A percentile compares a stretch with the other conserved stretches of the same genome.
These are phyloP conservation scores for Fonsecaea multimorphosa DNA, from an alignment of 2,329 filamentous ascomycete genomes.

Conservation along the genomic window DNA sequence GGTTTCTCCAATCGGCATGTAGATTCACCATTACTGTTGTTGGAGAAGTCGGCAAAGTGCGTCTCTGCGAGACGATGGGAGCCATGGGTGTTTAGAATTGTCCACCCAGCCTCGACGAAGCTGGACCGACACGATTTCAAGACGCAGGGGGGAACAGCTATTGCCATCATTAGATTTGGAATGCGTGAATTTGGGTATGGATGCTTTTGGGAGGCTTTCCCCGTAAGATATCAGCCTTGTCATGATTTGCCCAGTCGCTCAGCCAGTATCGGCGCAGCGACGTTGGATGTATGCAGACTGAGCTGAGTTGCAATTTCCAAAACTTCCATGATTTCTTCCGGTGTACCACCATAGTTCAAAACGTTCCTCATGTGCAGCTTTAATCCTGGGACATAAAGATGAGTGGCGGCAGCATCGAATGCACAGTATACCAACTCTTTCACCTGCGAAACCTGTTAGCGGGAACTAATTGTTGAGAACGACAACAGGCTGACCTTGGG, in stretches of 20 bases:
- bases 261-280: conserved; percentile 29
- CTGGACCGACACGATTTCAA: not conserved
- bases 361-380: conserved; percentile 59
- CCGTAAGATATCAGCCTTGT: conserved; percentile 15
- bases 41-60: conserved; percentile 8
- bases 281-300: conserved; percentile 30
- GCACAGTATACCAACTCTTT: conserved; percentile 59
- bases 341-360: conserved; percentile 53
- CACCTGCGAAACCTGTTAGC: conserved; percentile 28
- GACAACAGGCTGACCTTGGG: conserved; percentile 46
- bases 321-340: conserved; percentile 57
- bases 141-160: not conserved
- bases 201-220: not conserved
- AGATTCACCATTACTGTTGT: not conserved
- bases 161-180: not conserved
- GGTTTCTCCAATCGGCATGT: conserved; percentile 24
- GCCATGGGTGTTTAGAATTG: not conserved
- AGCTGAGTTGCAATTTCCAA: conserved; percentile 51
- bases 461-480: not conserved
- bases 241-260: conserved; percentile 21
- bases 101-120: not conserved
- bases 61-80: not conserved
- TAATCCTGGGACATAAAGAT: conserved; percentile 55
- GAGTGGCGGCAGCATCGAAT: conserved; percentile 56
- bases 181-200: not conserved